Evolutionary conservation across 2,329 filamentous ascomycete genomes (phyloP), one percentile per base, ranked within the genome.

Genomic region (Zopfia rhizophila): DNA sequence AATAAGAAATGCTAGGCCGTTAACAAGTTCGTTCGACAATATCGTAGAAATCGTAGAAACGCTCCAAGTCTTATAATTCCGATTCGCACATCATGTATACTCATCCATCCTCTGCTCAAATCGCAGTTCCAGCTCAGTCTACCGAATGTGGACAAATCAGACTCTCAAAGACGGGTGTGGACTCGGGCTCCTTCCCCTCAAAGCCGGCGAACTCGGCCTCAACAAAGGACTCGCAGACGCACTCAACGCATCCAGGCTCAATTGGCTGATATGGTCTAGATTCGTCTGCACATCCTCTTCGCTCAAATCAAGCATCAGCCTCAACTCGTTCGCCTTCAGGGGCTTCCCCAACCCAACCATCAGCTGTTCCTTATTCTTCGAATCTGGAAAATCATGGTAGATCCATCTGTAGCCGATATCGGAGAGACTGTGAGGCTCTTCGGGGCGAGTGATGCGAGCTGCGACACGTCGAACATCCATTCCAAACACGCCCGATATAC

Each of bases 161-260:
- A 41, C 35, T 19, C 50, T 51, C 35, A 55, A 32, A 7, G 31
- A 16, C 25, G 67, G 68, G 35, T 70, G 60, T 8, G 68, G 68
- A 13, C 60, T 66, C 10, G 66, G 66, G 6, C 61, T 66, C 6
- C 68, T 55, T 11, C 68, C 68, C 31, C 68, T 48, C 10, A 72
- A 52, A 21, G 68, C 67, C 1, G 68, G 68, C 16, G 63, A 66
- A 49, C 63, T 69, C 14, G 68, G 66, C 27, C 58, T 47, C 13
- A 72, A 57, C 65, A 72, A 60, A 4, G 68, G 68, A 29, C 66
- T 70, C 16, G 66, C 66, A 3, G 68, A 63, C 6, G 68, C 63
- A 35, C 65, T 66, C 56, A 69, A 12, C 3, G 66, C 67, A 49
- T 72, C 66, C 14, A 70, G 57, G 41, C 67, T 70, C 33, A 72